Evolutionary conservation across 2,329 filamentous ascomycete species (phyloP).

Genomic region (Talaromyces albobiverticillius): DNA sequence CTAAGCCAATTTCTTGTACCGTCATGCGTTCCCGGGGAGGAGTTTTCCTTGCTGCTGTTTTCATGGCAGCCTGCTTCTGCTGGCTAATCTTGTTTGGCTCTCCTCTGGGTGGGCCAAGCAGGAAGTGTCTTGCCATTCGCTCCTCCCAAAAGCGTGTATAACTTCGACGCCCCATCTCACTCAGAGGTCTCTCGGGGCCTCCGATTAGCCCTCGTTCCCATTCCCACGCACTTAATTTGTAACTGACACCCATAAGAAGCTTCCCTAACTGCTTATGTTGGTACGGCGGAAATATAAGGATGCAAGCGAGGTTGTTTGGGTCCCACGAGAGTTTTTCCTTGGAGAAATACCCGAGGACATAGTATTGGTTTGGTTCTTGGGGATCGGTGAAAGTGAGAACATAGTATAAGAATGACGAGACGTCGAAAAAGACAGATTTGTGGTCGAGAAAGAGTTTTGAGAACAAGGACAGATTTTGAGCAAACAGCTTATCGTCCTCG

Average conservation of each 20-base stretch:
- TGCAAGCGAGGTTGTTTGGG: slow-evolving; percentile 95
- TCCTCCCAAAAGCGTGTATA: slow-evolving; percentile 85
- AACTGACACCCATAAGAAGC: slow-evolving; percentile 87
- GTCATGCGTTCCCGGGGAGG: slow-evolving; percentile 52
- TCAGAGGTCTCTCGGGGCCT: slow-evolving; percentile 91
- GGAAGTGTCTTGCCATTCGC: slow-evolving; percentile 69
- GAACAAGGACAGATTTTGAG: slow-evolving; percentile 92
- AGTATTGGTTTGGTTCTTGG: slow-evolving; percentile 38
- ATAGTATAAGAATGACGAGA: slow-evolving; percentile 91
- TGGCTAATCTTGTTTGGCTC: slow-evolving; percentile 27
- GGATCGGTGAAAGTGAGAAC: slow-evolving; percentile 73
- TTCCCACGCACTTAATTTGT: slow-evolving; percentile 84
- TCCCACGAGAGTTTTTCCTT: slow-evolving; percentile 99
- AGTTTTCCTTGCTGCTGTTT: slow-evolving; percentile 28
- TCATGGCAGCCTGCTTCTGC: slow-evolving; percentile 40
- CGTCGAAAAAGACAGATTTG: slow-evolving; percentile 97
- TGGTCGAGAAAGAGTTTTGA: slow-evolving; percentile 97
- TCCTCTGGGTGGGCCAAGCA: slow-evolving; percentile 32
- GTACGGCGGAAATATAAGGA: slow-evolving; percentile 93
- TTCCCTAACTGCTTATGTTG: slow-evolving; percentile 86
- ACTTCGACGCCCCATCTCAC: slow-evolving; percentile 75
- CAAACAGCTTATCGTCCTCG: slow-evolving; percentile 81
- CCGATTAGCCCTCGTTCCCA: slow-evolving; percentile 65
- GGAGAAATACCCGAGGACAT: slow-evolving; percentile 93
- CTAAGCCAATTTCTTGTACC: slow-evolving; percentile 68